phyloP scores from a whole-genome alignment of 768 basidiomycete genomes.

The Tricholoma hemisulphureum region DNA sequence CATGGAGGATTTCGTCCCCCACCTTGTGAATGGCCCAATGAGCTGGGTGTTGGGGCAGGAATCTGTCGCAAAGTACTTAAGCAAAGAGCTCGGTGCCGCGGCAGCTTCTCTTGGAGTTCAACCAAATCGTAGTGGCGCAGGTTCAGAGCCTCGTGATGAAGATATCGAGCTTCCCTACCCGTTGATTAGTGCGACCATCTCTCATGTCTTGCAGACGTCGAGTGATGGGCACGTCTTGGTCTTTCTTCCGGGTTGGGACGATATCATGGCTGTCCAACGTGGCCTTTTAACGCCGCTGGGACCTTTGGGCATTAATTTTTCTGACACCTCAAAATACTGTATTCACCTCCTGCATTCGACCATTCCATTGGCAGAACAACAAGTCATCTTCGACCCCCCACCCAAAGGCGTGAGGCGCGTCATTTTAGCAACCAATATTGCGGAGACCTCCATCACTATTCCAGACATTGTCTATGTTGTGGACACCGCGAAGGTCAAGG shows the following conservation, averaged over 20 bases:
- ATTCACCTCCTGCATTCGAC: slow-evolving; percentile 88
- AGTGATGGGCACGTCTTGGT: slow-evolving; percentile 86
- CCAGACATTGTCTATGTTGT: slow-evolving; percentile 94
- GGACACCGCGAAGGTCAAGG: slow-evolving; percentile 85
- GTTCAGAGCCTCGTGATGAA: slow-evolving; percentile 29
- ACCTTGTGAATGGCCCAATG: slow-evolving; percentile 42
- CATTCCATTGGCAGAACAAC: slow-evolving; percentile 85
- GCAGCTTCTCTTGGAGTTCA: slow-evolving; percentile 25
- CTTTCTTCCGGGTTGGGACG: slow-evolving; percentile 93
- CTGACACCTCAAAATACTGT: slow-evolving; percentile 52
- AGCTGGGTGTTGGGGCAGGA: slow-evolving; percentile 73
- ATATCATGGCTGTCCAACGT: slow-evolving; percentile 73
- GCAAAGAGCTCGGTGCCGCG: slow-evolving; percentile 55
- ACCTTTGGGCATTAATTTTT: slow-evolving; percentile 60
- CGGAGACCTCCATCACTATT: slow-evolving; percentile 93
- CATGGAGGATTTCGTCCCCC: slow-evolving; percentile 72
- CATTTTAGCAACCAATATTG: slow-evolving; percentile 93
- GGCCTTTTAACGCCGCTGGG: slow-evolving; percentile 49
- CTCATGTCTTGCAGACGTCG: slow-evolving; percentile 70
- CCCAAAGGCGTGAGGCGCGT: slow-evolving; percentile 75
- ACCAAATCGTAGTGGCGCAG: slow-evolving; percentile 10
- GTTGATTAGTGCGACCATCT: slow-evolving; percentile 77
- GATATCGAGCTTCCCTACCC: slow-evolving; percentile 79
- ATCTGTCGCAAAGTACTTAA: slow-evolving; percentile 67
- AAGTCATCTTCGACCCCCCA: slow-evolving; percentile 84